Conservation (phyloP, 1,284 basidiomycete genomes). For the Cerioporus squamosus region DNA sequence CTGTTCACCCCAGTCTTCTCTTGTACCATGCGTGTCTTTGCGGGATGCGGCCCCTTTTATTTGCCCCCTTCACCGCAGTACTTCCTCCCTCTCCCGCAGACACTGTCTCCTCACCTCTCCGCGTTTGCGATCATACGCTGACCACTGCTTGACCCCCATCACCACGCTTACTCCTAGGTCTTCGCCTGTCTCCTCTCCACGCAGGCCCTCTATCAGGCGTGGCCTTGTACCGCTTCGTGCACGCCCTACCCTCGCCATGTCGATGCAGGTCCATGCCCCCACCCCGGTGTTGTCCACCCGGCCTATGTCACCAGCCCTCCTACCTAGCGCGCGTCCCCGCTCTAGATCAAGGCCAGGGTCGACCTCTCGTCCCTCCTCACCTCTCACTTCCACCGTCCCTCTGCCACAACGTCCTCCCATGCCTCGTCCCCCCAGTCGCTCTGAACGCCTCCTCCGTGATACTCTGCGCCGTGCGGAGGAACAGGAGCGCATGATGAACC, state of each 20-base stretch:
- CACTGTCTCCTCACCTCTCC: conserved; percentile 19
- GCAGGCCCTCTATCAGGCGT: conserved; percentile 27
- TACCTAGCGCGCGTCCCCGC: conserved; percentile 22
- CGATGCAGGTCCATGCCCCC: conserved; percentile 39
- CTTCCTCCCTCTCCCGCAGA: conserved; percentile 21
- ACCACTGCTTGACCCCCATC: conserved; percentile 16
- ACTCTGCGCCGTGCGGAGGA: conserved; percentile 58
- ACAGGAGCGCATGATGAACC: conserved; percentile 33
- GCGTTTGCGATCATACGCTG: conserved; percentile 20
- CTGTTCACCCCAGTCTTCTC: conserved; percentile 13
- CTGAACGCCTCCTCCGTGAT: conserved; percentile 60
- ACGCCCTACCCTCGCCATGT: conserved; percentile 41
- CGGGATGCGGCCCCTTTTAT: conserved; percentile 19
- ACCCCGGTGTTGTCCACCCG: conserved; percentile 33
- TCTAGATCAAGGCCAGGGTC: conserved; percentile 29
- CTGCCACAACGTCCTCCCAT: conserved; percentile 32
- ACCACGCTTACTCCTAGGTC: conserved; percentile 23
- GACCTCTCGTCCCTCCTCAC: conserved; percentile 28
- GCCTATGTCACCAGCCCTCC: conserved; percentile 24
- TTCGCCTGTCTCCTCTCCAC: conserved; percentile 22
- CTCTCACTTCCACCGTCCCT: conserved; percentile 26
- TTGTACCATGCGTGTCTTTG: conserved; percentile 20
- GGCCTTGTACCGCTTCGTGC: conserved; percentile 32
- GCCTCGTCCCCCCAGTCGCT: conserved; percentile 44
- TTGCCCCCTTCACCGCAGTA: conserved; percentile 25